Base-by-base conservation (phyloP, 305 asterid genomes). In the Fraxinus ornus region DNA sequence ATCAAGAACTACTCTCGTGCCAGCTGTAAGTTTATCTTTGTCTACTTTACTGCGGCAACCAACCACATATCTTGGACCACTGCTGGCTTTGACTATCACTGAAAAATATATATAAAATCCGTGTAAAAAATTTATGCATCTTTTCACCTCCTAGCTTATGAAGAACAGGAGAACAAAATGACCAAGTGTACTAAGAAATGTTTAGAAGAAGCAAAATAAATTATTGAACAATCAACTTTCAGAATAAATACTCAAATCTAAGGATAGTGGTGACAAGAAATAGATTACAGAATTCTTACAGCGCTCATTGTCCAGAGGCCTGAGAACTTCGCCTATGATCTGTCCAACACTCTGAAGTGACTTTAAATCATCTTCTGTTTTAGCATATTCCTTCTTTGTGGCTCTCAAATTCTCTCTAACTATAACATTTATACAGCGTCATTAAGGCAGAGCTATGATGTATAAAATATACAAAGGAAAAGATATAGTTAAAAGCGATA, bases 41-140 rank as follows among this genome's bases (percentile, higher is more conserved):
- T 94, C 99, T 81, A 95, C 98, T 92, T 95, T 95, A 85, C 83
- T 94, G 85, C 98, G 97, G 85, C 99, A 95, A 4, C 99, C 99
- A 77, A 95, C 99, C 76, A 95, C 99, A 83, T 95, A 95, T 90
- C 99, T 90, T 2, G 99, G 99, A 47, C 99, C 99, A 39, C 97
- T 94, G 91, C 98, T 94, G 41, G 98, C 98, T 91, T 95, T 95
- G 81, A 95, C 99, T 73, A 95, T 95, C 94, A 95, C 99, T 95
- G 78, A 75, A 78, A 81, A 79, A 78, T 72, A 85, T 22, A 73
- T 44, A 68, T 6, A 73, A 52, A 13, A 71, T 85, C 60, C 79
- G 7, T 24, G 21, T 66, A 32, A 39, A 60, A 77, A 75, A 28
- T 26, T 79, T 26, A 74, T 28, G 66, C 66, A 13, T 28, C 36